These are phyloP conservation scores for Sisymbrium altissimum DNA, from an alignment of 345 rosid species.

Conservation along the genomic window DNA sequence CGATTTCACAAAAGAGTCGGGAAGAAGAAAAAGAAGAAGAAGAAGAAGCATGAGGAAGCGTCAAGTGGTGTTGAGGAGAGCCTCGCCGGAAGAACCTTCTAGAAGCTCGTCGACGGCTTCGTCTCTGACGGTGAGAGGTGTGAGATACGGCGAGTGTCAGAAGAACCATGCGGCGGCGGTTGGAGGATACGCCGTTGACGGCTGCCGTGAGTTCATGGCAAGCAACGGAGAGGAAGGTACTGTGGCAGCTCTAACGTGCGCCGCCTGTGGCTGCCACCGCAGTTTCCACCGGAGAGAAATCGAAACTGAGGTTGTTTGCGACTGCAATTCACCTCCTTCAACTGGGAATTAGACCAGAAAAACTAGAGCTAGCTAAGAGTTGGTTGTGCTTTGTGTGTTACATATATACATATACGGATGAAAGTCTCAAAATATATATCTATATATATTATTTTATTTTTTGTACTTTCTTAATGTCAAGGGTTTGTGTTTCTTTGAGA, in stretches of 20 bases:
- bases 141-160: constrained; percentile 40
- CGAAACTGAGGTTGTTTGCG: constrained; percentile 51
- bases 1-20: neutral
- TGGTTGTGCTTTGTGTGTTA: constrained; percentile 1
- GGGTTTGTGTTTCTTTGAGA: constrained; percentile 5
- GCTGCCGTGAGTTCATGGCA: constrained; percentile 41
- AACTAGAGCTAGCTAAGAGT: constrained; percentile 9
- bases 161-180: constrained; percentile 38
- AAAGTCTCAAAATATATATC: constrained; percentile 7
- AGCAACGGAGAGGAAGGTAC: constrained; percentile 36
- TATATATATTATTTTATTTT: neutral
- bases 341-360: constrained; percentile 26
- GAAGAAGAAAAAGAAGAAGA: constrained; percentile 7
- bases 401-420: neutral
- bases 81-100: constrained; percentile 42
- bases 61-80: constrained; percentile 34
- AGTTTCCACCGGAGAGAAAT: constrained; percentile 63
- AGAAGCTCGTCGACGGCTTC: constrained; percentile 32
- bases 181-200: constrained; percentile 40
- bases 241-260: constrained; percentile 46
- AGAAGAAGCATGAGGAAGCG: constrained; percentile 34
- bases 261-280: constrained; percentile 78
- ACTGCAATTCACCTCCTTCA: constrained; percentile 53
- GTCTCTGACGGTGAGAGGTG: constrained; percentile 22
- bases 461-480: neutral